These are phyloP conservation scores for Leccinum sublutescens DNA, from an alignment of 768 basidiomycete species.

Conservation along the genomic window DNA sequence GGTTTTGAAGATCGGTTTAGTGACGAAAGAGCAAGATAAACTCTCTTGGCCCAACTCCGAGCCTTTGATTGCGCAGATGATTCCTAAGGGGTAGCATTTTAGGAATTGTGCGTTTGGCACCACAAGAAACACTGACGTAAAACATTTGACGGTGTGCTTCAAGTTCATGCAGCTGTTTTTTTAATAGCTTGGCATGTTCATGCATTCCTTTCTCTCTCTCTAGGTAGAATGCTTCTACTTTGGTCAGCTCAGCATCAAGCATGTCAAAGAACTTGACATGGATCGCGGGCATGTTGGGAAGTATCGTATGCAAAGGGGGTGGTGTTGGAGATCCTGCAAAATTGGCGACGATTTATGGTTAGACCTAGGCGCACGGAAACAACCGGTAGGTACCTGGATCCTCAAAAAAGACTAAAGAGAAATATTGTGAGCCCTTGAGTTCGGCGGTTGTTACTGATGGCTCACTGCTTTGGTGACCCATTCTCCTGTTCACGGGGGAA, in stretches of 20 bases:
- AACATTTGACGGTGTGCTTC: constrained; percentile 62
- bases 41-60: constrained; percentile 15
- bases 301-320: constrained; percentile 45
- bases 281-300: constrained; percentile 54
- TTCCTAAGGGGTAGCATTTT: constrained; percentile 13
- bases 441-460: background rate
- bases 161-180: constrained; percentile 73
- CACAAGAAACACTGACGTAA: constrained; percentile 42
- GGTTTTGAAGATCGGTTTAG: background rate
- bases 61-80: constrained; percentile 4
- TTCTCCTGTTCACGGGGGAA: background rate
- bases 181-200: constrained; percentile 45
- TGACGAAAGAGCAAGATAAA: constrained; percentile 6
- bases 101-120: background rate
- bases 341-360: background rate
- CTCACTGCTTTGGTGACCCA: constrained; percentile 14
- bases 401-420: constrained; percentile 1
- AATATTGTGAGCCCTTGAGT: background rate
- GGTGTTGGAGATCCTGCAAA: constrained; percentile 16
- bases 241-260: constrained; percentile 77
- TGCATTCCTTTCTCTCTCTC: constrained; percentile 66
- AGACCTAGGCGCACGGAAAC: background rate
- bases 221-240: constrained; percentile 81
- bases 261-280: constrained; percentile 74
- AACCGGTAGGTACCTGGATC: constrained; percentile 18